Base-by-base conservation (phyloP, 1,139 yeast genomes). In the Scheffersomyces lignicola region DNA sequence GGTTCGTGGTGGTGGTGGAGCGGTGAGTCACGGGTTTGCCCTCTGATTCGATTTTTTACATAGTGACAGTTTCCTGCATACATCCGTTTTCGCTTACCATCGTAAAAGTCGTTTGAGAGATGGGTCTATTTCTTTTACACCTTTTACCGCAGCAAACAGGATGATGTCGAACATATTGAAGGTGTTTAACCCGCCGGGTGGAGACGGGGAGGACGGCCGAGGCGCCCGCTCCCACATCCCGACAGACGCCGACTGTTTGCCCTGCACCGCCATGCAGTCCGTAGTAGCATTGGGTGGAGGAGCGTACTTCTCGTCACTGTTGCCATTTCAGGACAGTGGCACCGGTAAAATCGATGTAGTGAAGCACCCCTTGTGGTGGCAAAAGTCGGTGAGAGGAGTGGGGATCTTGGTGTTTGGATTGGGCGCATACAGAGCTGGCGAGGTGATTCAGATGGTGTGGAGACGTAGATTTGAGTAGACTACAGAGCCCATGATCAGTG, bases 301-400 rank as follows among this genome's bases (percentile, higher is more conserved):
- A 0, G 41, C 52, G 0, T 69, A 65, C 39, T 47, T 70, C 31
- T 54, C 51, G 34, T 51, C 60, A 15, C 50, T 52, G 24, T 40
- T 48, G 31, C 60, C 65, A 13, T 69, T 69, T 47, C 54, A 51
- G 34, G 70, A 62, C 41, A 36, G 45, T 14, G 46, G 49, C 13
- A 49, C 54, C 6, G 70, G 70, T 9, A 50, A 49, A 25, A 52
- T 68, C 4, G 69, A 68, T 42, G 24, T 54, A 7, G 44, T 40
- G 13, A 66, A 65, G 42, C 58, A 69, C 43, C 76, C 76, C 0
- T 20, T 56, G 10, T 63, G 73, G 69, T 70, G 73, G 69, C 72
- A 65, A 39, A 51, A 56, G 26, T 48, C 62, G 5, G 60, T 70
- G 2, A 53, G 60, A 22, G 58, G 61, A 0, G 38, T 52, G 2